Evolutionary conservation across 2,329 filamentous ascomycete genomes (phyloP), one percentile per base, ranked within the genome.

Genomic region (Zymoseptoria tritici): DNA sequence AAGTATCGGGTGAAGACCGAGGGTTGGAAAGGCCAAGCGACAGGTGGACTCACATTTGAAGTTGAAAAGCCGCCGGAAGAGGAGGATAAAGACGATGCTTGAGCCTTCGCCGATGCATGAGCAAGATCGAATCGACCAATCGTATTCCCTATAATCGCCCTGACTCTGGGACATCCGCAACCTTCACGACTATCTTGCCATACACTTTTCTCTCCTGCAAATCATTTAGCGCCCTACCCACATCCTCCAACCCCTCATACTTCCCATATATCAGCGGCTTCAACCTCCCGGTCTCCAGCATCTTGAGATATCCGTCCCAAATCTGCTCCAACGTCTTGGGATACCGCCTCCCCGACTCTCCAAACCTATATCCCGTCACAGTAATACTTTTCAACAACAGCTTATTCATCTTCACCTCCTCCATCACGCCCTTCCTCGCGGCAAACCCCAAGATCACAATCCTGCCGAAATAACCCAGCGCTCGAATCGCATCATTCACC

Each of bases 1-100:
- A 88, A 87, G 73, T 97, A 96, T 71, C 81, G 85, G 63, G 82
- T 93, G 62, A 74, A 76, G 50, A 78, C 78, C 62, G 71, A 71
- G 58, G 78, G 83, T 68, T 68, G 70, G 53, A 78, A 75, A 62
- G 81, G 81, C 16, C 73, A 73, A 36, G 74, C 79, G 64, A 76
- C 73, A 49, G 78, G 79, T 8, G 75, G 75, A 6, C 72, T 80
- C 49, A 79, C 79, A 56, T 79, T 82, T 58, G 74, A 76, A 29
- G 76, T 80, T 9, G 71, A 70, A 56, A 66, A 69, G 54, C 62
- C 68, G 46, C 69, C 69, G 50, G 65, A 62, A n/a, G 64, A 68
- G 20, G 68, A 62, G 60, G 55, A 51, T 19, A 62, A 63, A 19
- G 62, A 66, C 55, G 65, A 64, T 13, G 65, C 64, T 51, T 60